Base-by-base conservation (phyloP, 805 yeast species). In the Diddensiella santjacobensis region DNA sequence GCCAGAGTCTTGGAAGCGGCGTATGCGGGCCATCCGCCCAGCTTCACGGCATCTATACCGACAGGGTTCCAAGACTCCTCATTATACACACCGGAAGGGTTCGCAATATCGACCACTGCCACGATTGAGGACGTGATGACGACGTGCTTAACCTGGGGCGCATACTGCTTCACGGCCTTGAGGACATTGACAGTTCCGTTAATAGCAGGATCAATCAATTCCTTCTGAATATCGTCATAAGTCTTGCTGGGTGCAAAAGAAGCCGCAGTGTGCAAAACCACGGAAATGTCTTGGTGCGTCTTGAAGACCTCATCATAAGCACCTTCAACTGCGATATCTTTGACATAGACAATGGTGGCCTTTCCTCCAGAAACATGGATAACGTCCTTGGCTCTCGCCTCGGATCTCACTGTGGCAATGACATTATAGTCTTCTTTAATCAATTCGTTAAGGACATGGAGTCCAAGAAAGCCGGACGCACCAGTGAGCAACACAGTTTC, bases 1-100 rank as follows among this genome's bases (percentile, higher is more conserved):
- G 85, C 86, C 56, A 68, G 65, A 8, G 62, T 71, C 64, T 80
- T 81, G 29, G 84, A 72, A 69, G 37, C 72, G 71, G 44, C 17
- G 39, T 58, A 62, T 17, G 54, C 51, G 13, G 39, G 15, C 2
- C 36, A 22, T 1, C 40, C 48, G 35, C 50, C 49, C 30, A 35
- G 31, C 35, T 26, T 18, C 17, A 17, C 62, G 5, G 54, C 39
- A 24, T 51, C 44, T 30, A 30, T 23, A 8, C 68, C 56, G 18
- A 63, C 54, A 2, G 68, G 64, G 49, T 65, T 66, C 75, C 76
- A 72, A 40, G 59, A 54, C 22, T 58, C 42, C 51, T 72, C 76
- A 36, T 62, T 60, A 36, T 37, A 40, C 3, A 22, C 37, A 22
- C 17, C 40, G 13, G 11, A 41, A 59, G 60, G 49, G 26, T 60